phyloP scores from a whole-genome alignment of 108 stramenopile species.

The Seminavis robusta region DNA sequence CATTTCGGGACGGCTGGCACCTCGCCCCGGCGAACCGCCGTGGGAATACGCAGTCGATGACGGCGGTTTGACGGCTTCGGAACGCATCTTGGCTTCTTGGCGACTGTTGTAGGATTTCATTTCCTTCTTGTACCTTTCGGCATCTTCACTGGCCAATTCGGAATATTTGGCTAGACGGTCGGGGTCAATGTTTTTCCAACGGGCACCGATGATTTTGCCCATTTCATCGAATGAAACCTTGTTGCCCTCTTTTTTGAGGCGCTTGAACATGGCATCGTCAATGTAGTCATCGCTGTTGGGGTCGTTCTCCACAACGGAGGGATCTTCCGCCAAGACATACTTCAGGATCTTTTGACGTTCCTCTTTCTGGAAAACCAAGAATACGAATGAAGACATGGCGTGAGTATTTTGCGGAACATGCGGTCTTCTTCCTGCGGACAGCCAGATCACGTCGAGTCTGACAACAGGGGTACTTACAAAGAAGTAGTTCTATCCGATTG shows the following conservation, averaged over 20 bases:
- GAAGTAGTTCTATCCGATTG: no score
- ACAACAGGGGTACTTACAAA: no score
- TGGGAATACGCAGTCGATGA: no score
- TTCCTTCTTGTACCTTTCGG: constrained; percentile 68
- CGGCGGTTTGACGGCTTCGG: constrained; percentile 47
- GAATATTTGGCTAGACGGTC: constrained; percentile 55
- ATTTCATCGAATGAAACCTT: constrained; percentile 67
- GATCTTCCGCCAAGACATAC: constrained; percentile 49
- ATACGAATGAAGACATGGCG: no score
- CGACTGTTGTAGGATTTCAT: constrained; percentile 60
- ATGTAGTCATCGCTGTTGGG: constrained; percentile 44
- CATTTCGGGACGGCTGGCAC: no score
- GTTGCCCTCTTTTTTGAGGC: constrained; percentile 61
- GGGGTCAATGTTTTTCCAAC: constrained; percentile 73
- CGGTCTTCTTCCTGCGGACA: no score
- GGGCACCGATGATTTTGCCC: constrained; percentile 55
- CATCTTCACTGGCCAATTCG: constrained; percentile 68
- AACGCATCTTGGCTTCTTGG: constrained; percentile 58
- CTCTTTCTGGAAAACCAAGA: no score
- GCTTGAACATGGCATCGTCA: constrained; percentile 33
- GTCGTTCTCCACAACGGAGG: constrained; percentile 30
- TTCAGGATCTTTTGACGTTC: constrained; percentile 66
- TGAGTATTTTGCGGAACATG: no score
- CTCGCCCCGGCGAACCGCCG: no score
- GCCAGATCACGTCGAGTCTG: no score